A percentile compares a stretch with the other conserved stretches of the same genome.
phyloP scores from a whole-genome alignment of 495 filamentous ascomycete species.

The Penicillium flavigenum region DNA sequence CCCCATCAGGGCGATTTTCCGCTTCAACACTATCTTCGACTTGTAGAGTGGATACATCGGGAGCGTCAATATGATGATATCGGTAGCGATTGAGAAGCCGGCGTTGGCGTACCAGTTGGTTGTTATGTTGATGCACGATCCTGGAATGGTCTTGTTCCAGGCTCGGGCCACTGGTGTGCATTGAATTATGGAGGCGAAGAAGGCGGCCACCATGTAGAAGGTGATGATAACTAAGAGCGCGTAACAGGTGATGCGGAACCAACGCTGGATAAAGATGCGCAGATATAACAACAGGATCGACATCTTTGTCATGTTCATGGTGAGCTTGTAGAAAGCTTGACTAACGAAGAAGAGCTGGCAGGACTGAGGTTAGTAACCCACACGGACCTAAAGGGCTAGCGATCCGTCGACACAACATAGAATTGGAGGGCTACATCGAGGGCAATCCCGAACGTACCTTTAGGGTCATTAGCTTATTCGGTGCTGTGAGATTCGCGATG shows the following conservation, averaged over 20 bases:
- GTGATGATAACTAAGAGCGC: conserved; percentile 22
- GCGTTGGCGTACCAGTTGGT: conserved; percentile 29
- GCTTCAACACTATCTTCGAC: too few species aligned
- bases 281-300: conserved; percentile 43
- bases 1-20: too few species aligned
- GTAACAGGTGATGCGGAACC: conserved; percentile 19
- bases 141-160: conserved; percentile 35
- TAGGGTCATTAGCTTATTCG: too few species aligned
- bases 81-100: too few species aligned
- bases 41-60: too few species aligned
- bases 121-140: conserved; percentile 39
- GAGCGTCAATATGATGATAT: too few species aligned
- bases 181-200: conserved; percentile 45
- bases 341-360: conserved; percentile 27
- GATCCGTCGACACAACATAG: too few species aligned
- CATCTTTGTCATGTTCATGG: conserved; percentile 38
- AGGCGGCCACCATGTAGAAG: conserved; percentile 37
- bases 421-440: too few species aligned
- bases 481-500: conserved; percentile 15
- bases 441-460: too few species aligned
- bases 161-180: conserved; percentile 42
- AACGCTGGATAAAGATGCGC: conserved; percentile 34
- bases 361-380: not conserved
- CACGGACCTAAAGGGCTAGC: too few species aligned
- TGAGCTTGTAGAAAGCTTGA: conserved; percentile 38